Conservation (phyloP, 306 rosid genomes). For the Gastrolobium villosum region DNA sequence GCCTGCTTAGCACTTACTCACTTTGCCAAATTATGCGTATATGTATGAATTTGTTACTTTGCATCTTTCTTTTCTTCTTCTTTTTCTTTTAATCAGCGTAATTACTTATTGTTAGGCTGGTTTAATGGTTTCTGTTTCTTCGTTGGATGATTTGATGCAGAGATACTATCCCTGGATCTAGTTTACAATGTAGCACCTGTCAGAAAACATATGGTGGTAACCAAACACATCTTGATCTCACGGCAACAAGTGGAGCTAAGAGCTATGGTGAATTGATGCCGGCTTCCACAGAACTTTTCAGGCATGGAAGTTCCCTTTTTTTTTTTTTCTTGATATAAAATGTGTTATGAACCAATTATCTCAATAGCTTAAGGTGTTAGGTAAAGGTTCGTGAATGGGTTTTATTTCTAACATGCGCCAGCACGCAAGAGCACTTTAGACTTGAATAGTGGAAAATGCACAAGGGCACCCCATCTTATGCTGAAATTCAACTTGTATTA, state of each 20-base stretch:
- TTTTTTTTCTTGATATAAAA: background rate
- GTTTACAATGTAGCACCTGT: constrained; percentile 79
- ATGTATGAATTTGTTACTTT: background rate
- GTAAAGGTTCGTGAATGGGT: no score
- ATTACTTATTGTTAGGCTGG: background rate
- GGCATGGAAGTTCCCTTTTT: constrained; percentile 54
- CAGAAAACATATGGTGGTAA: constrained; percentile 75
- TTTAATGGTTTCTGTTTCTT: constrained; percentile 37
- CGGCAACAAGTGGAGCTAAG: constrained; percentile 64
- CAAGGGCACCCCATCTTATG: no score
- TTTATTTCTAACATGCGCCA: no score
- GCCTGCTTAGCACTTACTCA: no score
- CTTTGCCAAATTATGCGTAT: background rate
- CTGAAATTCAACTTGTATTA: no score
- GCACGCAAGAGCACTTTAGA: no score
- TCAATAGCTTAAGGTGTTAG: no score
- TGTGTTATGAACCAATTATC: background rate
- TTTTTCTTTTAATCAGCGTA: background rate
- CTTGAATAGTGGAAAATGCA: no score
- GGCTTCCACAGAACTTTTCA: constrained; percentile 79
- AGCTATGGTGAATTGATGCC: constrained; percentile 79
- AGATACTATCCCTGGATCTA: constrained; percentile 64
- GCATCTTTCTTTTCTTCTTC: background rate
- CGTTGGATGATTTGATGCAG: constrained; percentile 55
- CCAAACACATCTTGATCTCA: constrained; percentile 76